A percentile compares a stretch with the other conserved stretches of the same genome.
These are phyloP conservation scores for Arthrobotrys entomopaga DNA, from an alignment of 2,329 filamentous ascomycete genomes.

Conservation along the genomic window DNA sequence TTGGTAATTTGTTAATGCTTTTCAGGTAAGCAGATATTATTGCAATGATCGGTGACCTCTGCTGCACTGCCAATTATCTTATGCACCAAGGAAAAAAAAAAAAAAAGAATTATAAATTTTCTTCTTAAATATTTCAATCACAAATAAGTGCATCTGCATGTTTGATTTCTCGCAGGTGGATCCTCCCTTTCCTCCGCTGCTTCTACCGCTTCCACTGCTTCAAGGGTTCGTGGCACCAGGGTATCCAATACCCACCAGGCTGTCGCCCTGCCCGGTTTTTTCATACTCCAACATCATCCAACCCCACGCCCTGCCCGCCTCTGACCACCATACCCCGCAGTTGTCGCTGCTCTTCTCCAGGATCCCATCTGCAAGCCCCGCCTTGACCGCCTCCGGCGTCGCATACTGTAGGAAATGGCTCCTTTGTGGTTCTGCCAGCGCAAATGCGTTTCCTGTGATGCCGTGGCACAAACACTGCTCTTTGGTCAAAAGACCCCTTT, in stretches of 20 bases:
- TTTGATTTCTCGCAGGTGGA: not conserved
- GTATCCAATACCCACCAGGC: slow-evolving; percentile 44
- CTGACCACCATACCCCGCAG: slow-evolving; percentile 66
- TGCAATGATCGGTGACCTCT: no score
- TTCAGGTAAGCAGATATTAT: slow-evolving; percentile 32
- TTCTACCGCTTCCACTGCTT: slow-evolving; percentile 2
- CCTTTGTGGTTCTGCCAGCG: slow-evolving; percentile 60
- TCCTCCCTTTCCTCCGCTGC: not conserved
- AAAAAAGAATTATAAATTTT: not conserved
- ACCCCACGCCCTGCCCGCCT: slow-evolving; percentile 66
- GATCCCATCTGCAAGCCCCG: slow-evolving; percentile 67
- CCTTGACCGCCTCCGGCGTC: slow-evolving; percentile 68
- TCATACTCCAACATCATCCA: slow-evolving; percentile 62
- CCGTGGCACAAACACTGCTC: slow-evolving; percentile 75
- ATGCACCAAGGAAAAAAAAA: not conserved
- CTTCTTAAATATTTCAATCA: not conserved
- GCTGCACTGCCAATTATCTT: not conserved
- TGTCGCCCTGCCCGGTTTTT: slow-evolving; percentile 28
- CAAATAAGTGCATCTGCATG: not conserved
- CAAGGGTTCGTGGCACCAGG: slow-evolving; percentile 49
- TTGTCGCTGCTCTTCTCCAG: slow-evolving; percentile 67
- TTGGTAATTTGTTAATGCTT: slow-evolving; percentile 40
- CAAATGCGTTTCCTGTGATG: slow-evolving; percentile 72
- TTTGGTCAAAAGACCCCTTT: slow-evolving; percentile 71
- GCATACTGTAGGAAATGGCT: slow-evolving; percentile 71